phyloP scores from a whole-genome alignment of 169 alveolate species.

The Plasmodium malariae region DNA sequence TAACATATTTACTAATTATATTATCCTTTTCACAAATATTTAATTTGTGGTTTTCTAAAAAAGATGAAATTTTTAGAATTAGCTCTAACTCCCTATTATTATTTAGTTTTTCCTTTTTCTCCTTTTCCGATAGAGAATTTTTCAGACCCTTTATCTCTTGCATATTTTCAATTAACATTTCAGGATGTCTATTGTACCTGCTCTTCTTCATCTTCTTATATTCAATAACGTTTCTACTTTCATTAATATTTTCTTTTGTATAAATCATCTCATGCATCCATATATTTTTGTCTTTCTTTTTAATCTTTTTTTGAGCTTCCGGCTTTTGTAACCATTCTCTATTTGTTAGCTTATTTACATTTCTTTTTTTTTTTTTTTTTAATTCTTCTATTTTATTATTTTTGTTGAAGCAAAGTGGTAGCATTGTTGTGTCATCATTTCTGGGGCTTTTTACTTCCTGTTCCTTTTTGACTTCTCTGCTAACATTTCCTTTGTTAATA shows the following conservation, averaged over 20 bases:
- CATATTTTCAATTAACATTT: not conserved
- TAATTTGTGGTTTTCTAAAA: not conserved
- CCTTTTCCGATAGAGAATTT: slow-evolving; percentile 11
- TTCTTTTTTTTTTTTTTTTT: not conserved
- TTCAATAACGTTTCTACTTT: not conserved
- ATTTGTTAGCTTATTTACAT: slow-evolving; percentile 7
- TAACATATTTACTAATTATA: not conserved
- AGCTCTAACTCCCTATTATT: not conserved
- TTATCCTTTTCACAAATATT: slow-evolving; percentile 4
- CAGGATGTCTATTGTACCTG: not conserved
- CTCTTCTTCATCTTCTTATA: not conserved
- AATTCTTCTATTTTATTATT: no score
- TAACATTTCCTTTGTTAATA: no score
- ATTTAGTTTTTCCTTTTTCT: not conserved
- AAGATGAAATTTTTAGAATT: not conserved
- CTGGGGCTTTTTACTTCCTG: no score
- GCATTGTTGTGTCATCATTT: not conserved
- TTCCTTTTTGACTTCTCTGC: no score
- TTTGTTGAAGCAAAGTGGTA: no score
- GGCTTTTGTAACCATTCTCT: not conserved
- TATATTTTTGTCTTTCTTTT: not conserved
- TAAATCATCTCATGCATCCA: not conserved
- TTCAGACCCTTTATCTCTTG: slow-evolving; percentile 5
- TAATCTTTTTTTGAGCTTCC: not conserved
- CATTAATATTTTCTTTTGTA: slow-evolving; percentile 1